A percentile compares a stretch with the other conserved stretches of the same genome.
Evolutionary conservation across 257 asterid species (phyloP).

Genomic region (Marsdenia floribunda): DNA sequence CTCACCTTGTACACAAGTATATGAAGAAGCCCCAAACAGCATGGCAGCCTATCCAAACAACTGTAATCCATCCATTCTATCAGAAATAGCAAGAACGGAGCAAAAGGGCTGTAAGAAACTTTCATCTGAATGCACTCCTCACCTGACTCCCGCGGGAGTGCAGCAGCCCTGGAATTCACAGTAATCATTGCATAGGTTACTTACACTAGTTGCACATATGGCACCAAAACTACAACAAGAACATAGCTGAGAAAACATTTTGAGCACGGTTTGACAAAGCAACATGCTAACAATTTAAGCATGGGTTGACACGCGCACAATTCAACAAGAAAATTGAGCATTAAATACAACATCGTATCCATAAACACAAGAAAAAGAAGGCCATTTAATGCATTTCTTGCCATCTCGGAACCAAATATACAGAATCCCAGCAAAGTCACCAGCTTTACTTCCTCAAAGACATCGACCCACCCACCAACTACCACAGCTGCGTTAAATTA

Average conservation of each 20-base stretch:
- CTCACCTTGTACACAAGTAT: constrained; percentile 51
- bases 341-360: no score
- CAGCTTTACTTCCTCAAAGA: constrained; percentile 5
- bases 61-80: constrained; percentile 60
- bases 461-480: constrained; percentile 21
- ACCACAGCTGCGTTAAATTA: constrained; percentile 16
- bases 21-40: constrained; percentile 52
- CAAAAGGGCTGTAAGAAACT: constrained; percentile 43
- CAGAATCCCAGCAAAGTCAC: no score
- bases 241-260: not conserved
- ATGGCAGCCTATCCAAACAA: constrained; percentile 45
- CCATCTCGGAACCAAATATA: constrained; percentile 13
- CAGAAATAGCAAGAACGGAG: constrained; percentile 46
- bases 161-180: constrained; percentile 44
- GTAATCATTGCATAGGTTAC: constrained; percentile 3
- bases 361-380: not conserved
- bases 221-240: not conserved
- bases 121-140: constrained; percentile 51
- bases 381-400: not conserved
- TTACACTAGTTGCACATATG: not conserved
- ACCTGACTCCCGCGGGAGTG: constrained; percentile 42
- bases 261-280: not conserved
- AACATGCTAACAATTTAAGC: not conserved
- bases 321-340: not conserved
- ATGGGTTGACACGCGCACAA: not conserved